phyloP scores from a whole-genome alignment of 2,329 filamentous ascomycete genomes.

The Neopestalotiopsis sp. region DNA sequence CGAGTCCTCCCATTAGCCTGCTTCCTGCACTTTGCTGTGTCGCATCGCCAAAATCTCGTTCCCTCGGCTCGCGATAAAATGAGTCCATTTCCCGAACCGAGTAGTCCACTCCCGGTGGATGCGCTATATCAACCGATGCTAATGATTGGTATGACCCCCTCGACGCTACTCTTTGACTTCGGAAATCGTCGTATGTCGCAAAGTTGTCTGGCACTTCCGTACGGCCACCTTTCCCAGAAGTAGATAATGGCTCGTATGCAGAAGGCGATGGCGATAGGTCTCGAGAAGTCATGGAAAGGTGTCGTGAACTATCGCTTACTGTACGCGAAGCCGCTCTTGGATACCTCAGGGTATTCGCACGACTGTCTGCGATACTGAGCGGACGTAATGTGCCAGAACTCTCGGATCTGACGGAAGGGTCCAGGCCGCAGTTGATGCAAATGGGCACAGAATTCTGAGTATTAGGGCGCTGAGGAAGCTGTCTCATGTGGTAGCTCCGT shows the following conservation, averaged over 20 bases:
- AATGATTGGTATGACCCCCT: slow-evolving; percentile 8
- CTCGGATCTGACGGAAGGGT: slow-evolving; percentile 4
- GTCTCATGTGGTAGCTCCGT: not conserved
- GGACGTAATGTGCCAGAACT: not conserved
- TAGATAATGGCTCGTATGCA: not conserved
- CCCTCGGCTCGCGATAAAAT: slow-evolving; percentile 8
- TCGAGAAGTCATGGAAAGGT: not conserved
- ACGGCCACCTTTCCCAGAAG: not conserved
- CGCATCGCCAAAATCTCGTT: slow-evolving; percentile 1
- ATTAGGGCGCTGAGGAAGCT: not conserved
- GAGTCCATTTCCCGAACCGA: slow-evolving; percentile 5
- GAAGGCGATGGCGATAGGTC: not conserved
- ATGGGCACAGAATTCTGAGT: not conserved
- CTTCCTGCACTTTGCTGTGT: not conserved
- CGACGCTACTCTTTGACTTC: not conserved
- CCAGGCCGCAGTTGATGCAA: slow-evolving; percentile 10
- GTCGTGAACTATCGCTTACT: not conserved
- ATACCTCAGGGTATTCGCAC: not conserved
- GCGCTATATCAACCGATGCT: not conserved
- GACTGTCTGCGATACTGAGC: not conserved
- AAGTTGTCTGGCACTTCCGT: not conserved
- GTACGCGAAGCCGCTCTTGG: slow-evolving; percentile 3
- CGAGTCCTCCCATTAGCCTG: not conserved
- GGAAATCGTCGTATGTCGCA: not conserved
- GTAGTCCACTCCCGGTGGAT: not conserved